These are phyloP conservation scores for Pythium apleroticum DNA, from an alignment of 352 stramenopile species.

Conservation along the genomic window DNA sequence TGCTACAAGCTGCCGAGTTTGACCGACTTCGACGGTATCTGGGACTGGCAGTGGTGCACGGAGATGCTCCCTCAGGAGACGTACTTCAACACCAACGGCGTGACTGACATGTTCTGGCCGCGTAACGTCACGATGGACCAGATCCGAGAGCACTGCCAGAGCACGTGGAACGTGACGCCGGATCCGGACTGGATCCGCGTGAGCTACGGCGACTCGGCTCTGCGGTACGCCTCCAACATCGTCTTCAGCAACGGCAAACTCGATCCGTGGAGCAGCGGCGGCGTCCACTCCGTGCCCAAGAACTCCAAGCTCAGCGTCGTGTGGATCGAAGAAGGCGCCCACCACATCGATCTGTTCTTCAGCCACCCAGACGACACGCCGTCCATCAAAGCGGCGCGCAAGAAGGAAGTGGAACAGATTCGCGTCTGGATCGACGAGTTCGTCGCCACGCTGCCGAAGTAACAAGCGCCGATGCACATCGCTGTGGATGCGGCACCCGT, in stretches of 20 bases:
- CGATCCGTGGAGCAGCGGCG: constrained; percentile 92
- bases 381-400: constrained; percentile 70
- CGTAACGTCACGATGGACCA: constrained; percentile 60
- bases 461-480: not conserved
- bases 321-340: constrained; percentile 74
- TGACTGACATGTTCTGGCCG: constrained; percentile 93
- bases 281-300: constrained; percentile 65
- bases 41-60: constrained; percentile 92
- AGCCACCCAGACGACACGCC: constrained; percentile 81
- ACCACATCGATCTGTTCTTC: constrained; percentile 95
- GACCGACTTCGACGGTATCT: constrained; percentile 85
- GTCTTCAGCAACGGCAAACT: constrained; percentile 94
- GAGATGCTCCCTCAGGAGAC: constrained; percentile 90
- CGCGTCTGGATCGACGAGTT: constrained; percentile 83
- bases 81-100: constrained; percentile 87
- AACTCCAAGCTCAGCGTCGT: constrained; percentile 64
- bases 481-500: not conserved
- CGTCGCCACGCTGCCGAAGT: constrained; percentile 16
- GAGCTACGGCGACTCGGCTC: constrained; percentile 63
- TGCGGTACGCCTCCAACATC: constrained; percentile 89
- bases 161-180: constrained; percentile 62
- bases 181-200: constrained; percentile 76
- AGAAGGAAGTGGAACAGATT: constrained; percentile 80
- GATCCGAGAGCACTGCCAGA: constrained; percentile 62
- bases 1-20: constrained; percentile 78